Percentiles rank a stretch among this genome's conserved stretches.
These are phyloP conservation scores for Onygena corvina DNA, from an alignment of 2,329 filamentous ascomycete genomes.

Conservation along the genomic window DNA sequence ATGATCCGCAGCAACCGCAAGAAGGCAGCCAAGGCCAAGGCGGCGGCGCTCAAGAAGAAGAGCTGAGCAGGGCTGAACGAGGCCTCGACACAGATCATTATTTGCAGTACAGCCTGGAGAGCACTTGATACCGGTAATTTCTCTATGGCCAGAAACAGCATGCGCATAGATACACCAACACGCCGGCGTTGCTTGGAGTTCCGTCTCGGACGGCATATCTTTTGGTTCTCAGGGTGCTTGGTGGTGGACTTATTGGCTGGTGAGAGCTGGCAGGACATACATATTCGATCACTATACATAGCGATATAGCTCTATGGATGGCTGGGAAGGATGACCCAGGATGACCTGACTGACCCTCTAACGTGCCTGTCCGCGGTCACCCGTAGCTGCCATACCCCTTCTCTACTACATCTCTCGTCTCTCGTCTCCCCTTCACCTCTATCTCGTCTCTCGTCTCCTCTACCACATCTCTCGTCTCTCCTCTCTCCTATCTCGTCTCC, in stretches of 20 bases:
- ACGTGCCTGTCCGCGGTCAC: background rate
- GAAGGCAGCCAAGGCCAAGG: constrained; percentile 88
- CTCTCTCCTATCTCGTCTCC: background rate
- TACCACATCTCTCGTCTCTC: background rate
- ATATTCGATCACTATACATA: too few relatives aligned
- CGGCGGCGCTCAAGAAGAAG: constrained; percentile 67
- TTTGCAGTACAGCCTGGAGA: too few relatives aligned
- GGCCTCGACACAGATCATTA: background rate
- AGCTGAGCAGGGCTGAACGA: background rate
- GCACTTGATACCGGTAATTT: too few relatives aligned
- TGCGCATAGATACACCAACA: background rate
- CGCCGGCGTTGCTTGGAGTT: background rate
- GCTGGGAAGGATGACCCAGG: background rate
- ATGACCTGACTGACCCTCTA: constrained; percentile 1
- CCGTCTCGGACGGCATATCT: too few relatives aligned
- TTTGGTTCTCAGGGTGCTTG: background rate
- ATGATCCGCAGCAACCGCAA: constrained; percentile 99
- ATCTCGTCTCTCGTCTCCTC: background rate
- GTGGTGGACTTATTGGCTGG: too few relatives aligned
- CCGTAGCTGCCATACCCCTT: background rate
- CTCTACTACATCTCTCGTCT: background rate
- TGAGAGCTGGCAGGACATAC: too few relatives aligned
- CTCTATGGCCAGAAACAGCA: background rate
- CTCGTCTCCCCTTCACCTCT: background rate
- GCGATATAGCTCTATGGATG: background rate